Conservation (phyloP, 2,329 filamentous ascomycete species). For the Penicillium sp. region DNA sequence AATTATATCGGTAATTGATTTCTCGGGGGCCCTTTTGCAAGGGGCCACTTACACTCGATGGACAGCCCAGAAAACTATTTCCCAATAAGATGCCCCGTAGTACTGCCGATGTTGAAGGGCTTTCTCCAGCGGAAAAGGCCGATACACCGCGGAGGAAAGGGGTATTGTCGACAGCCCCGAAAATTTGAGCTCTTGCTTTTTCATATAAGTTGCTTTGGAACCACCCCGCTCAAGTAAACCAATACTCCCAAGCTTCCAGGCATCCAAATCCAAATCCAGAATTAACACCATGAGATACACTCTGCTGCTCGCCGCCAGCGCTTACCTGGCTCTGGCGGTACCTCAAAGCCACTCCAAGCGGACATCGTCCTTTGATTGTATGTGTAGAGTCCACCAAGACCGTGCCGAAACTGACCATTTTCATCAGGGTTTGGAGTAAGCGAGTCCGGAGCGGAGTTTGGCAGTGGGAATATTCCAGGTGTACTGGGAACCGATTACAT, state of each 20-base stretch:
- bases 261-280: neutral
- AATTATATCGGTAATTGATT: neutral
- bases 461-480: conserved; percentile 5
- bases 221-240: too few relatives aligned
- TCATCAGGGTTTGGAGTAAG: conserved; percentile 9
- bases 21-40: neutral
- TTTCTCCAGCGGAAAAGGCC: neutral
- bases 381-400: neutral
- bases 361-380: conserved; percentile 16
- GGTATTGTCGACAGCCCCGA: neutral
- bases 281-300: conserved; percentile 10
- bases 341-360: conserved; percentile 14
- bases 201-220: neutral
- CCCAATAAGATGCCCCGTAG: neutral
- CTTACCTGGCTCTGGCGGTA: conserved; percentile 12
- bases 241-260: neutral
- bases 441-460: conserved; percentile 13
- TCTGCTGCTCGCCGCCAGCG: conserved; percentile 11
- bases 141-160: conserved; percentile 8
- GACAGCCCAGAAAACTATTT: neutral
- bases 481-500: conserved; percentile 21
- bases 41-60: neutral
- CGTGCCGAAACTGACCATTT: neutral
- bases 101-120: neutral
- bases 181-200: neutral